A percentile compares a stretch with the other conserved stretches of the same genome.
phyloP scores from a whole-genome alignment of 2,329 filamentous ascomycete genomes.

The Monosporascus ibericus region DNA sequence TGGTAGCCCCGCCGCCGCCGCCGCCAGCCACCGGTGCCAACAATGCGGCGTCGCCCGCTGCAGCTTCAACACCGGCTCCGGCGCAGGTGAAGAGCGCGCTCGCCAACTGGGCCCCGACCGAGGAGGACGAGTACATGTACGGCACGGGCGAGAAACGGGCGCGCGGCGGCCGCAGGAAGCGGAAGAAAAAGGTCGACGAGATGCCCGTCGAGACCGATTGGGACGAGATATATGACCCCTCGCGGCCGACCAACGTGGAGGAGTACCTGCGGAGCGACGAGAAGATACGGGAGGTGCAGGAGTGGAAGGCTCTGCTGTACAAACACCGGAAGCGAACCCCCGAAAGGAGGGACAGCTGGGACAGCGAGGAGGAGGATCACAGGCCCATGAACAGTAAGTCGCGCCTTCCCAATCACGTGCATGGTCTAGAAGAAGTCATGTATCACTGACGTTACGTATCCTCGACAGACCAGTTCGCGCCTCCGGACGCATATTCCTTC shows the following conservation, averaged over 20 bases:
- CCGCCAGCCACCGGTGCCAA: conserved; percentile 17
- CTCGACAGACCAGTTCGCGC: conserved; percentile 51
- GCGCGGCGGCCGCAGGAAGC: conserved; percentile 72
- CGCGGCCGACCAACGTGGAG: conserved; percentile 75
- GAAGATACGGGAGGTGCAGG: conserved; percentile 68
- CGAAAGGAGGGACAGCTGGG: conserved; percentile 32
- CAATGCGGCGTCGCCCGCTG: conserved; percentile 7
- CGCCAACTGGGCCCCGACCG: conserved; percentile 72
- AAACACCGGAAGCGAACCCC: conserved; percentile 54
- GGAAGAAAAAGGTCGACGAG: conserved; percentile 47
- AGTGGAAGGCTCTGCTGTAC: conserved; percentile 82
- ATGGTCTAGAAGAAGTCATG: background rate
- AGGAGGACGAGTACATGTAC: conserved; percentile 78
- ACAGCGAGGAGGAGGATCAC: conserved; percentile 28
- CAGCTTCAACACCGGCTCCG: conserved; percentile 30
- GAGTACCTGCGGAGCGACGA: conserved; percentile 83
- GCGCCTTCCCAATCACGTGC: background rate
- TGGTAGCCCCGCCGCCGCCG: conserved; percentile 25
- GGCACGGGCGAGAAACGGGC: conserved; percentile 57
- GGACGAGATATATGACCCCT: conserved; percentile 87
- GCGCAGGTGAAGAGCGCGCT: conserved; percentile 59
- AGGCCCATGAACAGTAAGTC: conserved; percentile 15
- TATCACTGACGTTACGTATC: conserved; percentile 9
- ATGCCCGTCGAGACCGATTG: conserved; percentile 63
- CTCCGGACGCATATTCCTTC: conserved; percentile 50